phyloP scores from a whole-genome alignment of 1,284 basidiomycete genomes.

The Fomitopsis pinicola region DNA sequence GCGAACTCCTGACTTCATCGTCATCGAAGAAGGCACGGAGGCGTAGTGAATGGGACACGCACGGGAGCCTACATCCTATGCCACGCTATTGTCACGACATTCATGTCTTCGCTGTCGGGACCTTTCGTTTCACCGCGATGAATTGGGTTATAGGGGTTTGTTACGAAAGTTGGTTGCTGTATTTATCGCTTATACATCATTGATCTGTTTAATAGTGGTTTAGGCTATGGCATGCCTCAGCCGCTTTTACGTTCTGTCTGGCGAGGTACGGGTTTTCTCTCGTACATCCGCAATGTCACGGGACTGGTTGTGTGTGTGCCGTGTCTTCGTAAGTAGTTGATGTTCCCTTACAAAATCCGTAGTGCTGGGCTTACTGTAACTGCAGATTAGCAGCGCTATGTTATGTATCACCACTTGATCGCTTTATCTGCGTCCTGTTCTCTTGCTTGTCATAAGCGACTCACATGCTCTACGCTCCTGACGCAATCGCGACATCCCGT shows the following conservation, averaged over 20 bases:
- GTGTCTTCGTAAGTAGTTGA: not conserved
- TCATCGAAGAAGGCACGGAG: constrained; percentile 4
- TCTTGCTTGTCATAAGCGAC: not conserved
- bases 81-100: constrained; percentile 6
- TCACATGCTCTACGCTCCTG: not conserved
- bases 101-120: constrained; percentile 3
- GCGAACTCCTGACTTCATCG: constrained; percentile 6
- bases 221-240: not conserved
- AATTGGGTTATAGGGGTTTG: not conserved
- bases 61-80: not conserved
- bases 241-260: not conserved
- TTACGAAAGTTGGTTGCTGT: constrained; percentile 4
- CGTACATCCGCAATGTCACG: not conserved
- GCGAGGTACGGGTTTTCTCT: not conserved
- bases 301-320: too few relatives aligned
- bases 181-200: constrained; percentile 4
- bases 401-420: not conserved
- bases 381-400: not conserved
- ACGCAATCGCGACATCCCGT: not conserved
- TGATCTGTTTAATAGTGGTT: constrained; percentile 3
- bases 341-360: not conserved
- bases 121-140: constrained; percentile 1
- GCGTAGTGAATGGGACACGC: not conserved
- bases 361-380: not conserved
- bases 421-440: not conserved